Evolutionary conservation across 352 stramenopile species (phyloP).

Genomic region (Phytophthora megakarya): DNA sequence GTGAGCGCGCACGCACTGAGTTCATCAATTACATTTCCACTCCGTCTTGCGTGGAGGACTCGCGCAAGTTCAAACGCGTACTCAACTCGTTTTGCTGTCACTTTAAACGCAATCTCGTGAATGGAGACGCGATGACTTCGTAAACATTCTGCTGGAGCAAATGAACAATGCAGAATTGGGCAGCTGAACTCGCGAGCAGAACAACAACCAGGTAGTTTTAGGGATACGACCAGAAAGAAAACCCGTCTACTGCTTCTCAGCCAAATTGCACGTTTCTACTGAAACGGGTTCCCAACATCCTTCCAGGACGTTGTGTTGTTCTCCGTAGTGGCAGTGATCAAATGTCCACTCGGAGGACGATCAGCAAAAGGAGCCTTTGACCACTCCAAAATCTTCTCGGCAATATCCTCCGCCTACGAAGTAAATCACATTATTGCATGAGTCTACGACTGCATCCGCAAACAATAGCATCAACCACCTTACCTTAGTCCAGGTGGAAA

Average conservation of each 20-base stretch:
- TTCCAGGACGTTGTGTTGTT: conserved; percentile 67
- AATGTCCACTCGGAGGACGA: conserved; percentile 66
- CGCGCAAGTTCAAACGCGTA: conserved; percentile 81
- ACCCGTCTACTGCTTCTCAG: background rate
- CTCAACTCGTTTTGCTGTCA: conserved; percentile 80
- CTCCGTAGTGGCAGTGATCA: conserved; percentile 70
- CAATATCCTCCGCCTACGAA: conserved; percentile 67
- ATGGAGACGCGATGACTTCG: conserved; percentile 14
- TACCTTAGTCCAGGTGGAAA: conserved; percentile 84
- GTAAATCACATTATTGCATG: background rate
- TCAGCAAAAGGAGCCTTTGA: conserved; percentile 37
- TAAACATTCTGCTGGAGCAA: conserved; percentile 6
- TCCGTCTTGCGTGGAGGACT: conserved; percentile 68
- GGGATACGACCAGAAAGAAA: conserved; percentile 18
- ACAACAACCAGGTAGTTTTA: conserved; percentile 14
- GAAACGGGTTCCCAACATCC: conserved; percentile 74
- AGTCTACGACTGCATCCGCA: background rate
- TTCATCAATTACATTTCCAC: conserved; percentile 67
- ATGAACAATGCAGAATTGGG: conserved; percentile 4
- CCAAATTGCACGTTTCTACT: conserved; percentile 35
- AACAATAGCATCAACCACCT: background rate
- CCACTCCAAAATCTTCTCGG: conserved; percentile 79
- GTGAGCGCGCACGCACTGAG: conserved; percentile 50
- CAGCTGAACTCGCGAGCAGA: conserved; percentile 4
- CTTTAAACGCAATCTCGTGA: conserved; percentile 62